phyloP scores from a whole-genome alignment of 495 filamentous ascomycete species.

The Darksidea phi region DNA sequence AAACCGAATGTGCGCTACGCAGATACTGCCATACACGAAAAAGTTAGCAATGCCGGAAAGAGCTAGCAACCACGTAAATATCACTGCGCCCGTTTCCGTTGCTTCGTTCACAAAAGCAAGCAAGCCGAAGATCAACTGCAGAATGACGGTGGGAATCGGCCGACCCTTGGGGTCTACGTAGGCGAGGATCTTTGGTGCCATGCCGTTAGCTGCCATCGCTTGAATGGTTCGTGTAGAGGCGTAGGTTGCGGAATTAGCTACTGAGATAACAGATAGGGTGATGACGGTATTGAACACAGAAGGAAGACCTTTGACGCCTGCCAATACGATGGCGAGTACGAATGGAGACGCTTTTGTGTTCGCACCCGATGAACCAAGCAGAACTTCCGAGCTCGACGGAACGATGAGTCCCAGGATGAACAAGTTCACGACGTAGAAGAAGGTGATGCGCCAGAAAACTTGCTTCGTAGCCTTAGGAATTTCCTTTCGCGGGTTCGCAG shows the following conservation, averaged over 20 bases:
- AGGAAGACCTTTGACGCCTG: conserved; percentile 63
- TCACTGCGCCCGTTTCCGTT: conserved; percentile 42
- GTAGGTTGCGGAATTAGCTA: conserved; percentile 43
- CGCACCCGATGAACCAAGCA: conserved; percentile 49
- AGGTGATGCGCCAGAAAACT: conserved; percentile 48
- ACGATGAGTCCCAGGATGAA: conserved; percentile 74
- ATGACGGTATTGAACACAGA: conserved; percentile 75
- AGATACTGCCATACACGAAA: conserved; percentile 59
- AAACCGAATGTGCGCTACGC: conserved; percentile 58
- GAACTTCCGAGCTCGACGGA: conserved; percentile 50
- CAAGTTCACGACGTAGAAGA: conserved; percentile 73
- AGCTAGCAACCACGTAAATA: conserved; percentile 63
- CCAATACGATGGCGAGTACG: conserved; percentile 66
- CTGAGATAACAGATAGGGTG: conserved; percentile 62
- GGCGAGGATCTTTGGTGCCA: conserved; percentile 56
- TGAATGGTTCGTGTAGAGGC: conserved; percentile 42
- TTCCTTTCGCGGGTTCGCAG: conserved; percentile 44
- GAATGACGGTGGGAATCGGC: conserved; percentile 52
- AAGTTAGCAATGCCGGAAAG: conserved; percentile 56
- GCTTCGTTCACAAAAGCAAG: conserved; percentile 57
- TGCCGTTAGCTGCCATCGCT: conserved; percentile 39
- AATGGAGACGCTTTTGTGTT: conserved; percentile 68
- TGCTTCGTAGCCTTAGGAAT: conserved; percentile 34
- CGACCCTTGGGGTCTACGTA: conserved; percentile 61
- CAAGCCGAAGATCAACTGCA: conserved; percentile 51